These are phyloP conservation scores for Macaranga tanarius DNA, from an alignment of 441 rosid genomes.

Conservation along the genomic window DNA sequence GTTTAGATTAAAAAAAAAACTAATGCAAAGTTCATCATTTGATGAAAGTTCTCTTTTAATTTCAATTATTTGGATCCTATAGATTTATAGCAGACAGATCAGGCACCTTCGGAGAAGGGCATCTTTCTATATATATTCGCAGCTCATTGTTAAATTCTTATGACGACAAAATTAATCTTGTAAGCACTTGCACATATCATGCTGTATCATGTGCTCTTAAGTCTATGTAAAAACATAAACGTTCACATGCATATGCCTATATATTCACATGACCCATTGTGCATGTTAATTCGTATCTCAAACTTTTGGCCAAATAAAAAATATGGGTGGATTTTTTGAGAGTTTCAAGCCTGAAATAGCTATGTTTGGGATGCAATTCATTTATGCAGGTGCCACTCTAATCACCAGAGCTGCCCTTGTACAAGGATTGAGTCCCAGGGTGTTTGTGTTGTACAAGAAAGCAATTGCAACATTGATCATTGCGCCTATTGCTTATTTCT, in stretches of 20 bases:
- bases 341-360: constrained; percentile 40
- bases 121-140: no score
- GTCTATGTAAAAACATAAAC: no score
- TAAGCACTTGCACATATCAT: background rate
- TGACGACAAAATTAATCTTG: constrained; percentile 1
- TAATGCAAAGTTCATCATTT: no score
- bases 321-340: constrained; percentile 32
- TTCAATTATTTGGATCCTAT: no score
- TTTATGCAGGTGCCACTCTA: constrained; percentile 41
- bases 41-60: no score
- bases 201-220: no score
- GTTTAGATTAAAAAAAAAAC: no score
- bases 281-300: no score
- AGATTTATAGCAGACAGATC: no score
- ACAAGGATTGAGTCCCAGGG: constrained; percentile 48
- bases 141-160: no score
- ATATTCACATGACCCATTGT: no score
- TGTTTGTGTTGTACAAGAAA: constrained; percentile 55
- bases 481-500: constrained; percentile 41
- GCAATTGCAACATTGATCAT: constrained; percentile 44
- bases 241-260: background rate
- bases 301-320: background rate
- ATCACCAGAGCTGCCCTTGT: constrained; percentile 44
- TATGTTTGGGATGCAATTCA: constrained; percentile 47
- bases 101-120: no score